These are phyloP conservation scores for Penicillium bovifimosum DNA, from an alignment of 495 filamentous ascomycete species.

Conservation along the genomic window DNA sequence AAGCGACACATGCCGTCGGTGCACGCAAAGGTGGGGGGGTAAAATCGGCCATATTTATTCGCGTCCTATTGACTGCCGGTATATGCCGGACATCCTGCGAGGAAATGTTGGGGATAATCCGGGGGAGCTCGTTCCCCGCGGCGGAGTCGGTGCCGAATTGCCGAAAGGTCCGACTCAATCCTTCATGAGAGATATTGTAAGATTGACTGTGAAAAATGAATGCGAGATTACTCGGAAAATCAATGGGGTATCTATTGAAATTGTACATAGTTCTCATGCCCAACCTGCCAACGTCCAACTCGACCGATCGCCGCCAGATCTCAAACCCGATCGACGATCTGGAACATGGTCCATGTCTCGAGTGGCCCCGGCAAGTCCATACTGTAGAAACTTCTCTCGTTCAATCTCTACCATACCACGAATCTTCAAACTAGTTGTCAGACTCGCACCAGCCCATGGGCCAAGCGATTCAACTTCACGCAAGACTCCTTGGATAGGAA, in stretches of 20 bases:
- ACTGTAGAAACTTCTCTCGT: slow-evolving; percentile 72
- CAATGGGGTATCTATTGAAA: slow-evolving; percentile 18
- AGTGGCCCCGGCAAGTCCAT: slow-evolving; percentile 68
- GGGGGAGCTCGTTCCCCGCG: neutral
- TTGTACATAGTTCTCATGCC: slow-evolving; percentile 45
- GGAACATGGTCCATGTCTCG: slow-evolving; percentile 54
- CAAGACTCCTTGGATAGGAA: slow-evolving; percentile 52
- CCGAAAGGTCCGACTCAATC: neutral
- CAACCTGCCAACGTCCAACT: slow-evolving; percentile 80
- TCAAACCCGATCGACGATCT: slow-evolving; percentile 48
- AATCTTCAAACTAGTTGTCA: slow-evolving; percentile 72
- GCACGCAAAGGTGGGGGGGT: slow-evolving; percentile 18
- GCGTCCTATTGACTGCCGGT: neutral
- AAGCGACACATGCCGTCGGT: slow-evolving; percentile 21
- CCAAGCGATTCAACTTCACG: slow-evolving; percentile 79
- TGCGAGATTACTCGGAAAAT: neutral
- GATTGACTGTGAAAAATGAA: neutral
- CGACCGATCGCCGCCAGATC: slow-evolving; percentile 51
- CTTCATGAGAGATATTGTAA: neutral
- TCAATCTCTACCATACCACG: slow-evolving; percentile 79
- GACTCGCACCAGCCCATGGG: slow-evolving; percentile 81
- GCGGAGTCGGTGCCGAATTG: neutral
- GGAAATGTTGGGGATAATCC: neutral
- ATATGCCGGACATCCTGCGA: neutral
- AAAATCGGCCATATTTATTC: slow-evolving; percentile 8